A percentile compares a stretch with the other conserved stretches of the same genome.
phyloP scores from a whole-genome alignment of 2,329 filamentous ascomycete species.

The Paraconiothyrium sp. region DNA sequence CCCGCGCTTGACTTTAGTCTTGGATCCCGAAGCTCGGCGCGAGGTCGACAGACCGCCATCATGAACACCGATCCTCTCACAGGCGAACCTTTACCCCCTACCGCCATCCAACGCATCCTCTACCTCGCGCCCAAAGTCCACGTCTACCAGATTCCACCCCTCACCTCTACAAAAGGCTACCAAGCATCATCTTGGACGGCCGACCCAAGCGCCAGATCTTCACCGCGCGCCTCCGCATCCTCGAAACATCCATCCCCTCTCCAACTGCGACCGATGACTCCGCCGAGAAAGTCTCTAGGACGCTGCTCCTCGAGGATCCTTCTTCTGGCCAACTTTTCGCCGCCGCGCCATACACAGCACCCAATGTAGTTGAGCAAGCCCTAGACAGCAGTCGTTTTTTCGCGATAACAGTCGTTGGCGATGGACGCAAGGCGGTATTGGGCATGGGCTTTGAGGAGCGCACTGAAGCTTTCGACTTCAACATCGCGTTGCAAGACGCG shows the following conservation, averaged over 20 bases:
- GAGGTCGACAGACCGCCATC: constrained; percentile 1
- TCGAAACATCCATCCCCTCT: constrained; percentile 73
- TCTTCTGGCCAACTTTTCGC: constrained; percentile 80
- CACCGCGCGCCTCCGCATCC: constrained; percentile 79
- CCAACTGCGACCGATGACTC: constrained; percentile 44
- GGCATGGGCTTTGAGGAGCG: constrained; percentile 90
- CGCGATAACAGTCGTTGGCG: constrained; percentile 80
- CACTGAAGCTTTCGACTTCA: constrained; percentile 86
- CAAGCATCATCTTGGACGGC: constrained; percentile 79
- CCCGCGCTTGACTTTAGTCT: neutral
- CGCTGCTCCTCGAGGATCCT: constrained; percentile 82
- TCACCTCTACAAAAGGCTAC: constrained; percentile 81
- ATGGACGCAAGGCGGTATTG: constrained; percentile 78
- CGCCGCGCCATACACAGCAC: constrained; percentile 77
- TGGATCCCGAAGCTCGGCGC: neutral
- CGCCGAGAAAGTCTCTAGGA: constrained; percentile 71
- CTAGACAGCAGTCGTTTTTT: constrained; percentile 86
- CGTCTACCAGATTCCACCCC: constrained; percentile 86
- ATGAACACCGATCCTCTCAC: constrained; percentile 79
- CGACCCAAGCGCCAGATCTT: constrained; percentile 79
- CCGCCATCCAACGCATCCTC: constrained; percentile 85
- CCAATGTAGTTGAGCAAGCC: constrained; percentile 75
- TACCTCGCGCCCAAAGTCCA: constrained; percentile 79
- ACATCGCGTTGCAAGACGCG: constrained; percentile 80
- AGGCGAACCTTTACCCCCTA: constrained; percentile 71